These are phyloP conservation scores for Fusarium xylarioides DNA, from an alignment of 2,329 filamentous ascomycete genomes.

Conservation along the genomic window DNA sequence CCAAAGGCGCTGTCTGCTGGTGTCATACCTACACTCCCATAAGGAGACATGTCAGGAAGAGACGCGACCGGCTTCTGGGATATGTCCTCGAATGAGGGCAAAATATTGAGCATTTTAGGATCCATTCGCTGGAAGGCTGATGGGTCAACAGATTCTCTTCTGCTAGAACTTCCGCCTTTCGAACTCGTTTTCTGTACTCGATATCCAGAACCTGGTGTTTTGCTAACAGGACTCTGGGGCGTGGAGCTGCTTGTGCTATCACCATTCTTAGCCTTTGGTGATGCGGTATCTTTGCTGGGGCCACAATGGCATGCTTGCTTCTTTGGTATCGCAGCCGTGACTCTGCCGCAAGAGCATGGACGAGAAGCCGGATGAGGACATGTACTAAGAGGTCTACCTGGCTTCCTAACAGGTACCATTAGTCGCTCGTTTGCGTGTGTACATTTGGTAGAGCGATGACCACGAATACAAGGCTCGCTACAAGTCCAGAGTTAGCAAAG, in stretches of 20 bases:
- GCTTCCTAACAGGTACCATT: constrained; percentile 76
- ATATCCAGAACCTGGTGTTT: constrained; percentile 47
- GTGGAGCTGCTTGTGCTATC: constrained; percentile 36
- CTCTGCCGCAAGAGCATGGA: constrained; percentile 67
- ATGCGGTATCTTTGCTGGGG: constrained; percentile 41
- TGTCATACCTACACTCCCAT: constrained; percentile 43
- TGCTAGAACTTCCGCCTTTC: constrained; percentile 45
- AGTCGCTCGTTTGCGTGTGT: constrained; percentile 73
- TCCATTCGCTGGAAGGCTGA: constrained; percentile 62
- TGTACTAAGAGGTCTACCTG: constrained; percentile 73
- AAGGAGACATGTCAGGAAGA: constrained; percentile 40
- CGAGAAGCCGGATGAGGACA: constrained; percentile 73
- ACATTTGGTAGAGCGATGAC: constrained; percentile 80
- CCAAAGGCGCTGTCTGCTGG: constrained; percentile 39
- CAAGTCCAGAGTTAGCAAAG: constrained; percentile 21
- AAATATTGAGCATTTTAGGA: constrained; percentile 60
- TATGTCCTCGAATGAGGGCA: constrained; percentile 47
- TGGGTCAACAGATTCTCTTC: constrained; percentile 62
- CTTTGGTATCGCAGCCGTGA: constrained; percentile 71
- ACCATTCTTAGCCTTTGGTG: constrained; percentile 40
- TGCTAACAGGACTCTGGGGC: constrained; percentile 46
- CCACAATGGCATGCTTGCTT: constrained; percentile 66
- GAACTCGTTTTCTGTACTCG: constrained; percentile 57
- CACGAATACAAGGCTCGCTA: constrained; percentile 78
- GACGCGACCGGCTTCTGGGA: constrained; percentile 40